Conservation (phyloP, 441 rosid genomes). For the Aleurites moluccanus region DNA sequence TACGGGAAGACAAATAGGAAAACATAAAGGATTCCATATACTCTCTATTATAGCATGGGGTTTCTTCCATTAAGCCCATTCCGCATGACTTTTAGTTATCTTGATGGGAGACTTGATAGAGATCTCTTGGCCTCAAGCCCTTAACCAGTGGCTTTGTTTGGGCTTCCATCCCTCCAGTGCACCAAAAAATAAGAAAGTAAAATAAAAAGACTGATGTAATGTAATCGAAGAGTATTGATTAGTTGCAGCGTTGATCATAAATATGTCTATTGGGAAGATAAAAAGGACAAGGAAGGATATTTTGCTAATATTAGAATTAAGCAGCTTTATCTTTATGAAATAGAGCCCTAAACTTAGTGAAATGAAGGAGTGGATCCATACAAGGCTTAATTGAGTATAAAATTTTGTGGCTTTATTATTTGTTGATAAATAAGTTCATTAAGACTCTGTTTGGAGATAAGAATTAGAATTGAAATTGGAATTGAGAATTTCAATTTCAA, state of each 20-base stretch:
- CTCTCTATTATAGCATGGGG: neutral
- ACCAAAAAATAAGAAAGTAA: neutral
- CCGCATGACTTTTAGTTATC: neutral
- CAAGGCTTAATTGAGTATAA: no score
- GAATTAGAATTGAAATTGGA: no score
- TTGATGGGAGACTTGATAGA: neutral
- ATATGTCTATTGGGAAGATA: neutral
- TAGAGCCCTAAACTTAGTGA: no score
- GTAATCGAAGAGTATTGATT: no score
- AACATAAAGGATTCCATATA: neutral
- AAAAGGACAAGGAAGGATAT: neutral
- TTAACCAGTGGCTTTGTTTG: neutral
- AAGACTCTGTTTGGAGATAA: no score
- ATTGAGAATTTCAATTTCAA: no score
- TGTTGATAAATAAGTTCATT: no score
- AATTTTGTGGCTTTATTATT: no score
- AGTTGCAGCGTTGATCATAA: neutral
- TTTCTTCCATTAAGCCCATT: neutral
- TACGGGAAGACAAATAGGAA: neutral
- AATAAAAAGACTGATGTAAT: neutral
- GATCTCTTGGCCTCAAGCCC: neutral
- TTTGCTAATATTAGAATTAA: neutral
- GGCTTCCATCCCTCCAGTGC: neutral
- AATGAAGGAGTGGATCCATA: no score
- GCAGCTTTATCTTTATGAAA: neutral